Base-by-base conservation (phyloP, 2,329 filamentous ascomycete genomes). In the Colletotrichum lini region DNA sequence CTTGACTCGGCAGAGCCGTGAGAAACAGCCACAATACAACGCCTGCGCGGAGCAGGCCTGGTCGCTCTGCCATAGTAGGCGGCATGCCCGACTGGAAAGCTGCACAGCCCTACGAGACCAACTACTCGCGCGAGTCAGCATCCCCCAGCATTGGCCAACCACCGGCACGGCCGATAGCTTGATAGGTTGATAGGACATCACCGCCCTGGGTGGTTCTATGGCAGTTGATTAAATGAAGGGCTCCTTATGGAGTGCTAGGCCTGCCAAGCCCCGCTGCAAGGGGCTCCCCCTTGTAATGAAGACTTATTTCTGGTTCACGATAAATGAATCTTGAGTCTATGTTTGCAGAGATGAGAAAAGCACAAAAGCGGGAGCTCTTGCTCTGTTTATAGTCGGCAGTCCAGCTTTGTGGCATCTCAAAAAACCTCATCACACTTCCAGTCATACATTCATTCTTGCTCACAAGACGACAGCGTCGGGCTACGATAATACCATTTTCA, bases 151-250 rank as follows among this genome's bases (percentile, higher is more conserved):
- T 13, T 6, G 10, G 35, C 54, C 54, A 57, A 42, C 18, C 54
- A 57, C 30, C 18, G 38, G 35, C 30, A 23, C 54, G 35, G 10
- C 54, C 54, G 54, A 23, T 26, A 54, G 18, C 30, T 35, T 9
- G 6, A 18, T 30, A 54, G 30, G 30, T 35, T 35, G 30, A 9
- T 35, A 9, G 52, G 52, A 35, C 26, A 54, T 54, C 15, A 35
- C 52, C 52, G 52, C 26, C 18, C 52, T 54, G 30, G 26, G 35
- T 26, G 30, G 18, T 16, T 35, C 15, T 35, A 54, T 35, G 16
- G 54, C 8, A 21, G n/a, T 57, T 23, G 35, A 57, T 57, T 57
- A 57, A 57, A 40, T 57, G 30, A 23, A 57, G 54, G 54, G n/a
- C 10, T 57, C 35, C 16, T 57, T 7, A 23, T 42, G 54, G 35